These are phyloP conservation scores for Mallotus nudiflorus DNA, from an alignment of 345 rosid genomes.

Conservation along the genomic window DNA sequence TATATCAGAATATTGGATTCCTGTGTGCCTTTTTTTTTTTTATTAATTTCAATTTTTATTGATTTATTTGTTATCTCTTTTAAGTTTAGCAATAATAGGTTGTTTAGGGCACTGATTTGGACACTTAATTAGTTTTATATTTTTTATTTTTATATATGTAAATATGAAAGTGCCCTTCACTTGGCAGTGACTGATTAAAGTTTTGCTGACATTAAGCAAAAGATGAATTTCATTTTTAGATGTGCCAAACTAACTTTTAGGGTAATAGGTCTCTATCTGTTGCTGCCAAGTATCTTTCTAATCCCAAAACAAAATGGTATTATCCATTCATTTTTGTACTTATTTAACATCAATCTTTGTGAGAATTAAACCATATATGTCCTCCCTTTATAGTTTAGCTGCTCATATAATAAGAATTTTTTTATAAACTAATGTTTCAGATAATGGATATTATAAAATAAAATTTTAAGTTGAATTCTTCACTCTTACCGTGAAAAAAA, in stretches of 20 bases:
- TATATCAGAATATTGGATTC: conserved; percentile 9
- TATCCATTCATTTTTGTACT: conserved; percentile 5
- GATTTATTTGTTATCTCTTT: too few relatives aligned
- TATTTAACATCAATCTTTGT: conserved; percentile 11
- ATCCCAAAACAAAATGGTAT: conserved; percentile 18
- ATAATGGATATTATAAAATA: too few relatives aligned
- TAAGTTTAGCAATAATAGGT: too few relatives aligned
- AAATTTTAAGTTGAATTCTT: too few relatives aligned
- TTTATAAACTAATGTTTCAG: too few relatives aligned
- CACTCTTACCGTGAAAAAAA: too few relatives aligned
- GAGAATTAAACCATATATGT: too few relatives aligned
- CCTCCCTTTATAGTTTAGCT: too few relatives aligned
- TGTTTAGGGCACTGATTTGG: neutral
- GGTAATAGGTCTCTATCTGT: conserved; percentile 19
- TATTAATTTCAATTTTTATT: too few relatives aligned
- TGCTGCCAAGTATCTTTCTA: conserved; percentile 19
- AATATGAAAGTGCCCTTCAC: too few relatives aligned
- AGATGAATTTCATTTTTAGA: conserved; percentile 10
- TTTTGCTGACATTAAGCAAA: neutral
- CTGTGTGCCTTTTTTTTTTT: neutral
- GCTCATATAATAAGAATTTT: too few relatives aligned
- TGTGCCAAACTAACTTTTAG: conserved; percentile 3
- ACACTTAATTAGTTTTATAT: neutral
- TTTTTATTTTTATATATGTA: too few relatives aligned
- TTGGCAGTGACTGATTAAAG: neutral